Conservation (phyloP, 2,329 filamentous ascomycete genomes). For the Colletotrichum noveboracense region DNA sequence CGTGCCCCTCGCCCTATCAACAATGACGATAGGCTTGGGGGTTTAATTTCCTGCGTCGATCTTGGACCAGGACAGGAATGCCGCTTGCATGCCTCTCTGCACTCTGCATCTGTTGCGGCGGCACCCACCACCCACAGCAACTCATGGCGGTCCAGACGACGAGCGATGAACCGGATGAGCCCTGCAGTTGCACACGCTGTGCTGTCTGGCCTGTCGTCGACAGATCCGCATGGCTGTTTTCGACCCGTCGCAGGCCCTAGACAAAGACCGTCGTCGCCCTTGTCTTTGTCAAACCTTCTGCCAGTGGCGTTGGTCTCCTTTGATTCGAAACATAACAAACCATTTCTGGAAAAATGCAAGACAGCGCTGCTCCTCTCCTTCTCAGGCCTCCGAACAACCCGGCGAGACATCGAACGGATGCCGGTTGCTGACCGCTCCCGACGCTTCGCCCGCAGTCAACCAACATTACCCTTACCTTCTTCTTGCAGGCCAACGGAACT, state of each 20-base stretch:
- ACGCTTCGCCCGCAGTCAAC: neutral
- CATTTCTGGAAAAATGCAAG: neutral
- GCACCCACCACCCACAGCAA: neutral
- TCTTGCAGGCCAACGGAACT: neutral
- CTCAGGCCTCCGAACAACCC: neutral
- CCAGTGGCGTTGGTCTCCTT: neutral
- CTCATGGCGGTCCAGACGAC: neutral
- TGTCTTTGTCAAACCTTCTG: neutral
- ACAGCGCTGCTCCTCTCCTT: conserved; percentile 1
- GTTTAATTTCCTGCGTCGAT: conserved; percentile 14
- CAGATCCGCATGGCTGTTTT: conserved; percentile 14
- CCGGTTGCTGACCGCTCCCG: conserved; percentile 7
- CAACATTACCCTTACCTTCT: neutral
- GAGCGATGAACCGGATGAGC: neutral
- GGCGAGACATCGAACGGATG: conserved; percentile 6
- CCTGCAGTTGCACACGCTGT: neutral
- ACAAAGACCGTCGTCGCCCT: neutral
- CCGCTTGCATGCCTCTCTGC: conserved; percentile 5
- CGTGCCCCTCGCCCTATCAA: conserved; percentile 2
- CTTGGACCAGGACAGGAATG: conserved; percentile 9
- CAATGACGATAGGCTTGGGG: neutral
- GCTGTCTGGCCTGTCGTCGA: neutral
- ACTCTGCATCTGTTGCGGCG: neutral
- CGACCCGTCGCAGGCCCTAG: conserved; percentile 9
- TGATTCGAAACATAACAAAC: conserved; percentile 20